Evolutionary conservation across 1,284 basidiomycete species (phyloP).

Genomic region (Fistulinella cinereoalba): DNA sequence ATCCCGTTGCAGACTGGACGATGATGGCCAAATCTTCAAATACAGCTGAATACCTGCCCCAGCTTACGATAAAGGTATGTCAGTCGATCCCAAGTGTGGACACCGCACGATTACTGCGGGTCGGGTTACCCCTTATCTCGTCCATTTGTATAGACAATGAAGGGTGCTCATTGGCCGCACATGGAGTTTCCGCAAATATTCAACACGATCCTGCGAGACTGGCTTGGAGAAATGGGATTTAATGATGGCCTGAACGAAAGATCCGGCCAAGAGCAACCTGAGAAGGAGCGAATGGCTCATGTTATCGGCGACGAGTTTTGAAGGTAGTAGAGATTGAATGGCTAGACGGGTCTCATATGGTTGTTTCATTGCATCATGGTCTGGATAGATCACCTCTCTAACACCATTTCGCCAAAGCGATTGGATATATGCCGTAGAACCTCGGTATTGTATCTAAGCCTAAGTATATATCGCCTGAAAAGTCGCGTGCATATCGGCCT

Average conservation of each 20-base stretch:
- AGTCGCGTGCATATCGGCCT: no score
- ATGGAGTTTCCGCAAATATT: conserved; percentile 52
- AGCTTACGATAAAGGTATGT: conserved; percentile 50
- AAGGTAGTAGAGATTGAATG: background rate
- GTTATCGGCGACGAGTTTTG: conserved; percentile 14
- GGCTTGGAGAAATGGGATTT: conserved; percentile 31
- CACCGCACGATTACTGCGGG: background rate
- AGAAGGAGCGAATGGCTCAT: no score
- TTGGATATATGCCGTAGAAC: no score
- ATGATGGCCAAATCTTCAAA: conserved; percentile 40
- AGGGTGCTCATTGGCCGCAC: conserved; percentile 60
- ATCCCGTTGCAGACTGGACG: conserved; percentile 65
- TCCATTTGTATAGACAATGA: conserved; percentile 37
- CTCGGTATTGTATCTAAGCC: no score
- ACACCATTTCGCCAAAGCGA: no score
- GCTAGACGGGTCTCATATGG: no score
- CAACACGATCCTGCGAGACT: conserved; percentile 43
- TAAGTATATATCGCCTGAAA: no score
- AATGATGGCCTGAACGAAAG: background rate
- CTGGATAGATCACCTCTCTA: no score
- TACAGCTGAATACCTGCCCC: conserved; percentile 47
- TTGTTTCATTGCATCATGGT: no score
- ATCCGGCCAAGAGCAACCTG: background rate
- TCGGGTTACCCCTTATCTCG: background rate
- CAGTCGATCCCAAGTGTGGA: no score